A percentile compares a stretch with the other conserved stretches of the same genome.
These are phyloP conservation scores for Pseudisothecium myosuroides DNA, from an alignment of 225 moss, liverwort and hornwort genomes.

Conservation along the genomic window DNA sequence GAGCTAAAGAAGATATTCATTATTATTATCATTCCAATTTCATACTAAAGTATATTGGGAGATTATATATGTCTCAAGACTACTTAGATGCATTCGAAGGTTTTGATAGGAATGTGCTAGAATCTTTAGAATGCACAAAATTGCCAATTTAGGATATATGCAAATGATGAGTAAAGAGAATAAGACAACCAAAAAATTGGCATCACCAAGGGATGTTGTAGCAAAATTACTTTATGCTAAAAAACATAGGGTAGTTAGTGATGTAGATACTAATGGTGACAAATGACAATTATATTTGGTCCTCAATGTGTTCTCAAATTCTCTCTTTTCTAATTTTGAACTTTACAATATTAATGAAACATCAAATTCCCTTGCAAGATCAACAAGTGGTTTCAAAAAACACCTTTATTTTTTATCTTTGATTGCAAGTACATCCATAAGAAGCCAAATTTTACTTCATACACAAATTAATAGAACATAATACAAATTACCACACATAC, in stretches of 20 bases:
- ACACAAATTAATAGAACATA: neutral
- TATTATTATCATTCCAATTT: neutral
- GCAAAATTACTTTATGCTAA: neutral
- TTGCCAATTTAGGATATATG: neutral
- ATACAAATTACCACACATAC: neutral
- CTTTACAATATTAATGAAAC: neutral
- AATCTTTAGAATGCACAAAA: neutral
- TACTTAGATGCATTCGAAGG: neutral
- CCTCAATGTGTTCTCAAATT: neutral
- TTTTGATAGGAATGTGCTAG: neutral
- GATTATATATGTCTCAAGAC: neutral
- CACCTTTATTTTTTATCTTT: neutral
- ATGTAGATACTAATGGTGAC: fast-evolving
- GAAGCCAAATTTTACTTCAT: fast-evolving
- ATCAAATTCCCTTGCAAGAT: neutral
- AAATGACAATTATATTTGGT: neutral
- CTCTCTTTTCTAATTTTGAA: neutral
- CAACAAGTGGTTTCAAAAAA: neutral
- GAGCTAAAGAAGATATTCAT: too few relatives aligned
- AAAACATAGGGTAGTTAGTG: neutral
- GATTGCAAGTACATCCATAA: neutral
- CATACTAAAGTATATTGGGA: neutral
- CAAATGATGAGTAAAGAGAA: neutral
- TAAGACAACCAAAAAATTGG: neutral
- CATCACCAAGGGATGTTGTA: neutral